These are phyloP conservation scores for Moesziomyces parantarcticus DNA, from an alignment of 1,284 basidiomycete genomes.

Conservation along the genomic window DNA sequence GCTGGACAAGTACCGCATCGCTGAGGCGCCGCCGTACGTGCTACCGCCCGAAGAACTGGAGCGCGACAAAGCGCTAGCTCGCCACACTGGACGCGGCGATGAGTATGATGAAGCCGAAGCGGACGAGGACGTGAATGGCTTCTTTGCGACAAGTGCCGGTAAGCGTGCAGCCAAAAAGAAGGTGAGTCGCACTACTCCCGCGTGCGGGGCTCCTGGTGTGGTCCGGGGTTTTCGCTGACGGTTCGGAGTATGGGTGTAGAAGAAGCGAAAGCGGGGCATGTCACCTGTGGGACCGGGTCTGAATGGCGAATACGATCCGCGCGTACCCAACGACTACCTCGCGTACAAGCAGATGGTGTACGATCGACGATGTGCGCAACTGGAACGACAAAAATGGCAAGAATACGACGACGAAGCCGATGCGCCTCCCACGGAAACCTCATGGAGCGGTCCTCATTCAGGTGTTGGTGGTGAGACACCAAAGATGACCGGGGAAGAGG, in stretches of 20 bases:
- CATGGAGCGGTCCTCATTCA: no score
- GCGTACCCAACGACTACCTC: conserved; percentile 61
- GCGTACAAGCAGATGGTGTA: conserved; percentile 52
- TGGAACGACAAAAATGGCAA: conserved; percentile 11
- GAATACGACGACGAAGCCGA: conserved; percentile 25
- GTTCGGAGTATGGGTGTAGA: no score
- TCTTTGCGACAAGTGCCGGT: conserved; percentile 33
- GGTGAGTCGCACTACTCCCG: no score
- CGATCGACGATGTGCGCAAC: conserved; percentile 34
- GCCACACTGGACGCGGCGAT: conserved; percentile 19
- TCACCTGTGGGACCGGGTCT: conserved; percentile 39
- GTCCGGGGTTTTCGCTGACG: no score
- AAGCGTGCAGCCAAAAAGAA: conserved; percentile 35
- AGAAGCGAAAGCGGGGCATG: conserved; percentile 34
- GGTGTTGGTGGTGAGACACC: no score
- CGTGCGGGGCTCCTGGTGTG: no score
- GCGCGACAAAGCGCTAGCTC: conserved; percentile 25
- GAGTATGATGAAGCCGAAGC: conserved; percentile 1
- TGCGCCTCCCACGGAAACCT: not conserved
- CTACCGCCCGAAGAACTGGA: conserved; percentile 34
- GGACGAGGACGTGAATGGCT: conserved; percentile 58
- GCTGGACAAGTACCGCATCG: conserved; percentile 16
- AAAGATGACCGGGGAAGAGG: conserved; percentile 43
- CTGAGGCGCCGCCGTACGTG: conserved; percentile 21
- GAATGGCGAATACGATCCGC: conserved; percentile 63